Evolutionary conservation across 2,329 filamentous ascomycete genomes (phyloP), one percentile per base, ranked within the genome.

Genomic region (Fusarium sublunatum): DNA sequence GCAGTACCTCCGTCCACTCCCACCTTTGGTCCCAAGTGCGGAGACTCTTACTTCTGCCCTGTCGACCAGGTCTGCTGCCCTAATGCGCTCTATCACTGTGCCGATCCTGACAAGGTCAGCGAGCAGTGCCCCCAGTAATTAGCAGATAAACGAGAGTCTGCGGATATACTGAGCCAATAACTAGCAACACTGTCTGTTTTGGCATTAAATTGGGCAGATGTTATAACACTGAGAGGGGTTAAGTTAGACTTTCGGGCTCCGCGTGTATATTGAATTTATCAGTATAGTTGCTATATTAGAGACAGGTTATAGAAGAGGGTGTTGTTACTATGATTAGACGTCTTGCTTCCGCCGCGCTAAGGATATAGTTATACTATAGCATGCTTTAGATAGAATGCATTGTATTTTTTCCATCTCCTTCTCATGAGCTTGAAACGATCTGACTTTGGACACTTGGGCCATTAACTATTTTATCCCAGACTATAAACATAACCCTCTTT

Each of bases 41-140:
- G 53, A 34, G 53, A 56, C 28, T 56, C 53, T 29, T 56, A 50
- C 53, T 56, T 56, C 53, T 56, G 53, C 39, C 36, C 36, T 28
- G 13, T 32, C 29, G 53, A 45, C 39, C 36, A 56, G 38, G 53
- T 56, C 45, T 56, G 53, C 53, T 56, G 53, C 45, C 40, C 41
- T 28, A 53, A 53, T 31, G 45, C 44, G 15, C 53, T 56, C 31
- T 56, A 44, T 32, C 39, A 48, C 45, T 50, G 53, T 46, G 53
- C 46, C 34, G 53, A 56, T 26, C 45, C 53, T 39, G 44, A 53
- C 40, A 53, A 53, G 41, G 41, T 45, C 41, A 45, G 32, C 44
- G 26, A 56, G 24, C 22, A 50, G 45, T 56, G 53, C 53, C 45
- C 53, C 43, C 36, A 55, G 52, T 55, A 49, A 45, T 34, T 8